phyloP scores from a whole-genome alignment of 1,139 yeast species.

The Taphrina deformans region DNA sequence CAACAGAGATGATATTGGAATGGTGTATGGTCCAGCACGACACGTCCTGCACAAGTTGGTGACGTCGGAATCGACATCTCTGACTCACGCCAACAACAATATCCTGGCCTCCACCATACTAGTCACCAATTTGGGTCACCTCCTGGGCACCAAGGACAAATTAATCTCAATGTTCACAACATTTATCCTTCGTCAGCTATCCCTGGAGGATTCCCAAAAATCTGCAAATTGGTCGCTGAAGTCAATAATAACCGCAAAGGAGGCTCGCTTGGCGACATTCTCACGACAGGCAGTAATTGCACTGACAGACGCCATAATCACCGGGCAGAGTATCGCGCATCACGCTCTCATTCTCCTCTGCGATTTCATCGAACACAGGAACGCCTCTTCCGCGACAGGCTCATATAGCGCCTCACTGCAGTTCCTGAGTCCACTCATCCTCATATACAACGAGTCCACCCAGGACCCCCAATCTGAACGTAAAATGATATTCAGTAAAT shows the following conservation, averaged over 20 bases:
- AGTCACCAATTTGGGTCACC: slow-evolving; percentile 4
- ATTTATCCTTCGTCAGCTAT: not conserved
- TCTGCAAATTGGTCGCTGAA: slow-evolving; percentile 19
- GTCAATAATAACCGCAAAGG: not conserved
- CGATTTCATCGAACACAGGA: not conserved
- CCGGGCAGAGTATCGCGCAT: not conserved
- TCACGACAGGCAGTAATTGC: not conserved
- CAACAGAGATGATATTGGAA: slow-evolving; percentile 15
- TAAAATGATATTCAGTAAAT: not conserved
- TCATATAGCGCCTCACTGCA: not conserved
- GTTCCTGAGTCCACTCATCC: slow-evolving; percentile 8
- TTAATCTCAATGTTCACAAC: not conserved
- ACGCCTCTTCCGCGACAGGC: not conserved
- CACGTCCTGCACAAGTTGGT: slow-evolving; percentile 10
- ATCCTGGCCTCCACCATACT: slow-evolving; percentile 22
- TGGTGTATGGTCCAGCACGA: slow-evolving; percentile 18
- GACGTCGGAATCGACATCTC: not conserved
- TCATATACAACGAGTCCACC: slow-evolving; percentile 1
- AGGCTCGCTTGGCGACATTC: not conserved
- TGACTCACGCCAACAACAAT: slow-evolving; percentile 13
- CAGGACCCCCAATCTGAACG: not conserved
- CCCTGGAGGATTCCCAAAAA: not conserved
- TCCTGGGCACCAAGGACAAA: slow-evolving; percentile 8
- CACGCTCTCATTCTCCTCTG: slow-evolving; percentile 1
- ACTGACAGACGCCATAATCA: not conserved